A percentile compares a stretch with the other conserved stretches of the same genome.
Conservation (phyloP, 345 rosid species). For the Atalantia buxifolia region DNA sequence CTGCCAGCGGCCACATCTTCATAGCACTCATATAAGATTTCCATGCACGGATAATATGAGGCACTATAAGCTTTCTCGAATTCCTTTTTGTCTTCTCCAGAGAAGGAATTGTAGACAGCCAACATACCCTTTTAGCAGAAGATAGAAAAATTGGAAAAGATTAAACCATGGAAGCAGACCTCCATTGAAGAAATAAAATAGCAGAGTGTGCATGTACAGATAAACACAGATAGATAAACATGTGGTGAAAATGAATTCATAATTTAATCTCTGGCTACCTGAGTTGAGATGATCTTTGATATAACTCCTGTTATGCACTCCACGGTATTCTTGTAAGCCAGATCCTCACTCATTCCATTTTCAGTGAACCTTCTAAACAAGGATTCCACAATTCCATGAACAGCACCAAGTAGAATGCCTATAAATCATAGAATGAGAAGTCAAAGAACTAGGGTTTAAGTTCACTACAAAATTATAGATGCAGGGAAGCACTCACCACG, state of each 20-base stretch:
- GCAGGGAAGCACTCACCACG: conserved; percentile 46
- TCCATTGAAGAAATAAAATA: not conserved
- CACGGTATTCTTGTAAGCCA: conserved; percentile 84
- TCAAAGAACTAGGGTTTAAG: not conserved
- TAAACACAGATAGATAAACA: not conserved
- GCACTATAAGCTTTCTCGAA: conserved; percentile 83
- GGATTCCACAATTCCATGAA: conserved; percentile 82
- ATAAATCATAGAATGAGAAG: not conserved
- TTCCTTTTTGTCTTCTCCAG: conserved; percentile 69
- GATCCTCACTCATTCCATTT: conserved; percentile 69
- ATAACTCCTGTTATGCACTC: conserved; percentile 86
- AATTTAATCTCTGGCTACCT: conserved; percentile 35
- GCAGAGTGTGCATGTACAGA: not conserved
- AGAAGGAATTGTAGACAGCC: conserved; percentile 79
- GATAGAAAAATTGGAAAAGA: not conserved
- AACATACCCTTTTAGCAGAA: conserved; percentile 66
- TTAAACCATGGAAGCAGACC: not conserved
- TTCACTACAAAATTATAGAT: not conserved
- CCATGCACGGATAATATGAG: conserved; percentile 83
- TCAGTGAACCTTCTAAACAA: conserved; percentile 80
- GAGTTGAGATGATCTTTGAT: conserved; percentile 74
- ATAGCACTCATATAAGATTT: conserved; percentile 80
- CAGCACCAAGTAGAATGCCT: conserved; percentile 92
- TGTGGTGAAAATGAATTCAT: not conserved
- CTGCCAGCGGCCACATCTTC: conserved; percentile 86